Evolutionary conservation across 495 filamentous ascomycete species (phyloP).

Genomic region (Aspergillus olivimuriae): DNA sequence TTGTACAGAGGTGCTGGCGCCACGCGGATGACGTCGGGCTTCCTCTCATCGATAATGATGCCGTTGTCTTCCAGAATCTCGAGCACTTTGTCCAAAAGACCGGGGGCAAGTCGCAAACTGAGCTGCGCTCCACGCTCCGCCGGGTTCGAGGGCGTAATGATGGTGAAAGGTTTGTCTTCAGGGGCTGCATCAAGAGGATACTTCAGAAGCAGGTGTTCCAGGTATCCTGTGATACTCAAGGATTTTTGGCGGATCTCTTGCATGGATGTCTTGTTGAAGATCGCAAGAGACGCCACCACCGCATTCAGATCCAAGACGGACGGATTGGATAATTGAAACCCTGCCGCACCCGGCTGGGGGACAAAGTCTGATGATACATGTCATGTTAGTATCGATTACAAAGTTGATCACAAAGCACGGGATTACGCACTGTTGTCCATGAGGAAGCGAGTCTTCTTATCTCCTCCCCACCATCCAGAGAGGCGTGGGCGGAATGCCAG

Average conservation of each 20-base stretch:
- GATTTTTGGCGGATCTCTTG: conserved; percentile 65
- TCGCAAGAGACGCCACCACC: conserved; percentile 66
- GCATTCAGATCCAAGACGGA: conserved; percentile 56
- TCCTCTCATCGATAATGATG: conserved; percentile 82
- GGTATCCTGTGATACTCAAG: conserved; percentile 66
- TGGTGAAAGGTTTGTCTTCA: conserved; percentile 50
- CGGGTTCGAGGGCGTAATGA: conserved; percentile 75
- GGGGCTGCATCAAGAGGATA: conserved; percentile 30
- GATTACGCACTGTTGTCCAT: conserved; percentile 60
- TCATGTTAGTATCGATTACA: neutral
- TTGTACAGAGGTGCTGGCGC: conserved; percentile 91
- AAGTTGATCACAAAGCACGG: neutral
- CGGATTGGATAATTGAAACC: conserved; percentile 59
- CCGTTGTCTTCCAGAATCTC: conserved; percentile 58
- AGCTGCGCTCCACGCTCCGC: conserved; percentile 79
- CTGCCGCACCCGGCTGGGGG: conserved; percentile 59
- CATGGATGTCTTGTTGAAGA: conserved; percentile 74
- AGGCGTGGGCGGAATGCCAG: conserved; percentile 50
- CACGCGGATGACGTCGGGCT: conserved; percentile 86
- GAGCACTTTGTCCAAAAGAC: conserved; percentile 65
- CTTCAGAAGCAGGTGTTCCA: conserved; percentile 60
- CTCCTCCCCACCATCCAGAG: conserved; percentile 87
- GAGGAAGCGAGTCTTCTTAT: conserved; percentile 66
- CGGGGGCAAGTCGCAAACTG: conserved; percentile 61
- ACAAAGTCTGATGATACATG: conserved; percentile 48